These are phyloP conservation scores for Austroboletus eburneus DNA, from an alignment of 768 basidiomycete genomes.

Conservation along the genomic window DNA sequence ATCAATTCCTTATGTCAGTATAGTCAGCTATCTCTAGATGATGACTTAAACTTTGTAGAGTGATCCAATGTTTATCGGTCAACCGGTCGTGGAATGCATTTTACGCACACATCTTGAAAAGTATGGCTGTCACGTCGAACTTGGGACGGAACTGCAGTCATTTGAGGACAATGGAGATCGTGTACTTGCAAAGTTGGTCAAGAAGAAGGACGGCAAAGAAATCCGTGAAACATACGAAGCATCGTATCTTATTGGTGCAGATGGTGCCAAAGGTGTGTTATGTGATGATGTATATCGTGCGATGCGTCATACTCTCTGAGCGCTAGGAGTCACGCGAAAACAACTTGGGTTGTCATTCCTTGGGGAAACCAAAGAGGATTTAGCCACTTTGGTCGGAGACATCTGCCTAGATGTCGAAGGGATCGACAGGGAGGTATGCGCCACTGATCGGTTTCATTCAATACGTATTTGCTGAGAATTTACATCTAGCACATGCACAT, in stretches of 20 bases:
- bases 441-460: neutral
- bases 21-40: neutral
- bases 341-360: slow-evolving; percentile 39
- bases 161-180: slow-evolving; percentile 36
- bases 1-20: slow-evolving; percentile 25
- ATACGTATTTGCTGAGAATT: slow-evolving; percentile 12
- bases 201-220: slow-evolving; percentile 21
- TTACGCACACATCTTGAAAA: slow-evolving; percentile 17
- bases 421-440: slow-evolving; percentile 23
- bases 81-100: slow-evolving; percentile 24
- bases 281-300: neutral
- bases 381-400: slow-evolving; percentile 33
- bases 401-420: slow-evolving; percentile 30
- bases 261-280: slow-evolving; percentile 37
- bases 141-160: slow-evolving; percentile 40
- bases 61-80: no score
- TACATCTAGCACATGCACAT: no score
- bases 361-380: slow-evolving; percentile 33
- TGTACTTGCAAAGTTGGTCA: slow-evolving; percentile 36
- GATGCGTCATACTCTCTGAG: neutral
- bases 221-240: slow-evolving; percentile 22
- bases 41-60: no score
- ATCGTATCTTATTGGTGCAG: slow-evolving; percentile 39
- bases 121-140: slow-evolving; percentile 33
- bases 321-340: slow-evolving; percentile 36